phyloP scores from a whole-genome alignment of 1,284 basidiomycete species.

The Heterobasidion annosum region DNA sequence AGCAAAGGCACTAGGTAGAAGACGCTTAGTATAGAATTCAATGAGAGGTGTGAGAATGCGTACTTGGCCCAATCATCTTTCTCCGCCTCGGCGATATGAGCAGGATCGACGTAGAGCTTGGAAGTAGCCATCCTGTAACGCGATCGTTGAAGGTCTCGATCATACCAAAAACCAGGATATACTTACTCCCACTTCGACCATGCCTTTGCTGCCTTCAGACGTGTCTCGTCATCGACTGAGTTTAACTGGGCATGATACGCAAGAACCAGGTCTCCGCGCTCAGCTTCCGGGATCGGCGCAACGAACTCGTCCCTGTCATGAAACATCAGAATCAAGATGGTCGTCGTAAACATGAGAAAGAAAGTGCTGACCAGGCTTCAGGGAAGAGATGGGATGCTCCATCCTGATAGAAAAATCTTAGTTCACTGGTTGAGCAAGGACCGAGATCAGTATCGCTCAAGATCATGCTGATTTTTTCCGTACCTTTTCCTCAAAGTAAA shows the following conservation, averaged over 20 bases:
- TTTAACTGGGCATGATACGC: slow-evolving; percentile 85
- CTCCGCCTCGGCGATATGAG: slow-evolving; percentile 62
- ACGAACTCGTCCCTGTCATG: slow-evolving; percentile 64
- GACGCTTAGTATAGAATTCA: neutral
- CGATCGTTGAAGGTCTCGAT: neutral
- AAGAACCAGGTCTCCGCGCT: slow-evolving; percentile 71
- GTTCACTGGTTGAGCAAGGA: slow-evolving; percentile 42
- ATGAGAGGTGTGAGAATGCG: slow-evolving; percentile 14
- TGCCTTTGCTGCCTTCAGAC: slow-evolving; percentile 71
- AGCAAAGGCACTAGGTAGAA: slow-evolving; percentile 64
- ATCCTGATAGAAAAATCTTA: slow-evolving; percentile 90
- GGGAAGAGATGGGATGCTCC: slow-evolving; percentile 80
- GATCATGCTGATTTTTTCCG: slow-evolving; percentile 1
- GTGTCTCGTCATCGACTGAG: slow-evolving; percentile 58
- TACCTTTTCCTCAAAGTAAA: slow-evolving; percentile 79
- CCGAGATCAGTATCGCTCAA: neutral
- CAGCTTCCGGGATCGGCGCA: slow-evolving; percentile 70
- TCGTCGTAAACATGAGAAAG: neutral
- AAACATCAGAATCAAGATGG: slow-evolving; percentile 1
- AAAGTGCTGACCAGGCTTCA: slow-evolving; percentile 64
- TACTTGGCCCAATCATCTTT: slow-evolving; percentile 73
- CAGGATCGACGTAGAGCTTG: slow-evolving; percentile 63
- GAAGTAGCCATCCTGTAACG: slow-evolving; percentile 68
- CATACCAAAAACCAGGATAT: neutral
- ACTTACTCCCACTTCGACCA: slow-evolving; percentile 89